Evolutionary conservation across 2,329 filamentous ascomycete species (phyloP), one percentile per base, ranked within the genome.

Genomic region (Neophaeococcomyces aloes): DNA sequence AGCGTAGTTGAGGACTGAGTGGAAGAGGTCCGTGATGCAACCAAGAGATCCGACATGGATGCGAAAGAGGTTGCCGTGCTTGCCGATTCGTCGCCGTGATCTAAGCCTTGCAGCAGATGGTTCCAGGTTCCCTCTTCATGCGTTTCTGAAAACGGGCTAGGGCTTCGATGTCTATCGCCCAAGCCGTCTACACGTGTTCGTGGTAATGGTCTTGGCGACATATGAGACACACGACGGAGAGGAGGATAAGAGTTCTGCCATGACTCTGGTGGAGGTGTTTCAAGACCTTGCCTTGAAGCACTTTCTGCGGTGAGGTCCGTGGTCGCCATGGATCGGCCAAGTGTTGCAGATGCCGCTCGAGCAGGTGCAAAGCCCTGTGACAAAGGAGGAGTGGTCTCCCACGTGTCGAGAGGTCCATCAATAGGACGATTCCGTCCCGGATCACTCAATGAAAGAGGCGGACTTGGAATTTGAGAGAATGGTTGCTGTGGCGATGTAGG

Each of bases 41-140:
- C 32, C 38, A 41, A 19, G 19, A 41, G 38, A 23, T 41, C 67
- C n/a, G 68, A 67, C 1, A 72, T 71, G 7, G 84, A 88, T 0
- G 80, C 75, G 59, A 94, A 94, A 0, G 87, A 94, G 1, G 86
- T 88, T 23, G 83, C 78, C 2, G 78, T 76, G 54, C 83, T 93
- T 0, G 87, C 86, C 2, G 85, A 74, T 48, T 85, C 81, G 13
- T 82, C 79, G 59, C 94, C 87, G 0, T 86, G 85, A 0, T 83
- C 81, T 48, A 95, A 74, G 0, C 85, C 93, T 5, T 75, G 81
- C 45, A 87, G 69, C 42, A 95, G 77, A 2, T 80, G 86, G 47
- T 89, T 82, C 88, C 88, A 95, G 1, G 71, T 70, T 38, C 73
- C 71, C 49, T 77, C 73, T 30, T 68, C 71, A 7, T 32, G 43